These are phyloP conservation scores for Plasmopara muralis DNA, from an alignment of 352 stramenopile species.

Conservation along the genomic window DNA sequence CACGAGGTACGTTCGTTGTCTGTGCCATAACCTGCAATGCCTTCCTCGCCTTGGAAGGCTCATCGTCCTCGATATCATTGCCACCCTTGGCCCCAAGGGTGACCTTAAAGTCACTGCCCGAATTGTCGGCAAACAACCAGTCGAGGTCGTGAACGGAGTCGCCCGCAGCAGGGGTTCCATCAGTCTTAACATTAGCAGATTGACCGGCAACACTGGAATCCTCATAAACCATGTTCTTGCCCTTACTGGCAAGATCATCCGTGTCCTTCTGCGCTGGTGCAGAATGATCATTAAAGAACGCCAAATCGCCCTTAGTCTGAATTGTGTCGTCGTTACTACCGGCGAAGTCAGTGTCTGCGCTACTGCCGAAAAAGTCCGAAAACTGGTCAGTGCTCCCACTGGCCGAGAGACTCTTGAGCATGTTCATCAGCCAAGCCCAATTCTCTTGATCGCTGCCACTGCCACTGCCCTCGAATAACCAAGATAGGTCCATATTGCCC, in stretches of 20 bases:
- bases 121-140: too few relatives aligned
- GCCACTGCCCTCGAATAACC: too few relatives aligned
- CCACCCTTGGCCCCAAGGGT: too few relatives aligned
- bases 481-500: neutral
- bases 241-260: neutral
- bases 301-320: conserved; percentile 1
- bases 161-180: too few relatives aligned
- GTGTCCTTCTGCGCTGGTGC: neutral
- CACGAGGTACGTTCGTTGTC: neutral
- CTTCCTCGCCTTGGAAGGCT: neutral
- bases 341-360: conserved; percentile 2
- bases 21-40: neutral
- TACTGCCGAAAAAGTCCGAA: conserved; percentile 4
- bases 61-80: neutral
- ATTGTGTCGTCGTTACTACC: conserved; percentile 6
- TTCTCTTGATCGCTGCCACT: neutral
- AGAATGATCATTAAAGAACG: neutral
- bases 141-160: too few relatives aligned
- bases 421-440: neutral
- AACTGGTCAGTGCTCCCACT: conserved; percentile 4
- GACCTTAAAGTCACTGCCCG: too few relatives aligned
- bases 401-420: conserved; percentile 2
- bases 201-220: neutral
- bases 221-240: conserved; percentile 1
- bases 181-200: too few relatives aligned